These are phyloP conservation scores for Cryphonectria nitschkei DNA, from an alignment of 2,329 filamentous ascomycete species.

Conservation along the genomic window DNA sequence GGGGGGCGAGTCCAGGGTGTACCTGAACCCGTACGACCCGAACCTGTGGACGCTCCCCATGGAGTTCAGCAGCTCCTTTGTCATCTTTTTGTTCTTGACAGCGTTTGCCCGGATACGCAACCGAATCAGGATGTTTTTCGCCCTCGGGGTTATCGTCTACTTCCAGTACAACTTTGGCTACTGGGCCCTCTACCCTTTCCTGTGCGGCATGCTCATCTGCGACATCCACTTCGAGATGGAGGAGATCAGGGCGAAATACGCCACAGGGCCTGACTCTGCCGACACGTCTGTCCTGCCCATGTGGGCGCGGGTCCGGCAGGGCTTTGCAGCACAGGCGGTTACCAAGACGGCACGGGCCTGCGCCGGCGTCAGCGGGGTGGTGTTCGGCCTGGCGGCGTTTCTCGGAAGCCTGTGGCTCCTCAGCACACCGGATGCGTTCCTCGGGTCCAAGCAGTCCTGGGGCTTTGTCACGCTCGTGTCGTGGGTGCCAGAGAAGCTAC, in stretches of 20 bases:
- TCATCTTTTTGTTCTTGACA: slow-evolving; percentile 40
- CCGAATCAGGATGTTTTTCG: slow-evolving; percentile 32
- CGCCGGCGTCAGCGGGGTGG: neutral
- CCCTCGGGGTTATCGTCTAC: slow-evolving; percentile 32
- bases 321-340: neutral
- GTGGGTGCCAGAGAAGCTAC: slow-evolving; percentile 4
- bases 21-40: slow-evolving; percentile 35
- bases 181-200: slow-evolving; percentile 38
- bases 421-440: slow-evolving; percentile 9
- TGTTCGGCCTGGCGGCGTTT: slow-evolving; percentile 12
- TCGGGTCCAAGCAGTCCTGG: slow-evolving; percentile 1
- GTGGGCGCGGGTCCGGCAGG: slow-evolving; percentile 16
- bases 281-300: slow-evolving; percentile 2
- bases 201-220: slow-evolving; percentile 39
- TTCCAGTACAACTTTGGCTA: slow-evolving; percentile 33
- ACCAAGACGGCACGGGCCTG: neutral
- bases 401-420: slow-evolving; percentile 19
- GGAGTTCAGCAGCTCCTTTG: slow-evolving; percentile 42
- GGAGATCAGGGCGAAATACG: slow-evolving; percentile 9
- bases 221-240: slow-evolving; percentile 36
- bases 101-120: slow-evolving; percentile 36
- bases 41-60: slow-evolving; percentile 44
- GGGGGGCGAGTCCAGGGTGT: slow-evolving; percentile 11
- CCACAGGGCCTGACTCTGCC: neutral
- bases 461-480: slow-evolving; percentile 19